Evolutionary conservation across 352 stramenopile genomes (phyloP).

Genomic region (Pythium brachiatum): DNA sequence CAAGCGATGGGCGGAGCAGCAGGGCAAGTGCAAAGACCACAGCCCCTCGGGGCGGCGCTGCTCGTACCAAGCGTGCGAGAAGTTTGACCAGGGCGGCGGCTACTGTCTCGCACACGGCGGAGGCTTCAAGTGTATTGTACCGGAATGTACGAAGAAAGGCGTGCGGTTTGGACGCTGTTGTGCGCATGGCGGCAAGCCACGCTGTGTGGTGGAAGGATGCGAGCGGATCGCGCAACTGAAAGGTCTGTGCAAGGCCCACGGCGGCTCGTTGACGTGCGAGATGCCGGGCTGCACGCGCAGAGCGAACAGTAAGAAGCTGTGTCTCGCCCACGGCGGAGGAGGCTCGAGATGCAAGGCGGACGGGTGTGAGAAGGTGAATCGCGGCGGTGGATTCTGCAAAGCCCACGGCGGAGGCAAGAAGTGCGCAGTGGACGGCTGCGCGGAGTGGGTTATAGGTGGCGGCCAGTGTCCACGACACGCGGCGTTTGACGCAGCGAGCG

Average conservation of each 20-base stretch:
- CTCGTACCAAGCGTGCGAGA: constrained; percentile 59
- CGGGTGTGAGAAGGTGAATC: constrained; percentile 71
- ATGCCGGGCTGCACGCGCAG: constrained; percentile 58
- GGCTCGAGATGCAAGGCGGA: constrained; percentile 66
- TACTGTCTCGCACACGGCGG: constrained; percentile 74
- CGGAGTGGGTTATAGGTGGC: constrained; percentile 69
- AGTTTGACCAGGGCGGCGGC: constrained; percentile 77
- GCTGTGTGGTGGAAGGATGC: constrained; percentile 62
- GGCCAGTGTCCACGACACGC: constrained; percentile 66
- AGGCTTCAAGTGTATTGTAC: constrained; percentile 61
- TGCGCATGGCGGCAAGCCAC: constrained; percentile 70
- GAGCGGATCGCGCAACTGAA: constrained; percentile 60
- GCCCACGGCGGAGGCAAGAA: constrained; percentile 79
- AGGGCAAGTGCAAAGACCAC: constrained; percentile 73
- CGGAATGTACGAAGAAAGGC: constrained; percentile 79
- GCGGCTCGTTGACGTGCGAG: constrained; percentile 64
- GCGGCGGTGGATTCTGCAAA: constrained; percentile 76
- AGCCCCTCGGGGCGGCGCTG: constrained; percentile 70
- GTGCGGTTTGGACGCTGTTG: constrained; percentile 78
- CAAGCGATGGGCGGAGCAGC: constrained; percentile 62
- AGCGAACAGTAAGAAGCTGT: constrained; percentile 75
- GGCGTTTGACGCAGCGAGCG: constrained; percentile 31
- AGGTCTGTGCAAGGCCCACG: constrained; percentile 79
- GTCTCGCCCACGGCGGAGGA: constrained; percentile 79
- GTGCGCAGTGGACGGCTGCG: constrained; percentile 53